phyloP scores from a whole-genome alignment of 148 eudicot species.

The Pouteria glomerata region DNA sequence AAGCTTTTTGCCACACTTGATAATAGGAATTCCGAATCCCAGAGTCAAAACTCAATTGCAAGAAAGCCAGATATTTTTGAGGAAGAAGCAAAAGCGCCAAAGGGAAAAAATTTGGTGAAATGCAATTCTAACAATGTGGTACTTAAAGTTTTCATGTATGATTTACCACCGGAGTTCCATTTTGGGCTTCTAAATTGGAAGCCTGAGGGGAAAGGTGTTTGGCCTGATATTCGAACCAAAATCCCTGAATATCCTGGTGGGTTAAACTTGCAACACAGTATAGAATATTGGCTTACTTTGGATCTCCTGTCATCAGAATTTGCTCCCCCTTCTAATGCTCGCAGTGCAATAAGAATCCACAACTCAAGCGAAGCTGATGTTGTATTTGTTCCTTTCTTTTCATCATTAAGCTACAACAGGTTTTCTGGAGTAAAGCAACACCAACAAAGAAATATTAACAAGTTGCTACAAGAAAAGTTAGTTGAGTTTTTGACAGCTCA shows the following conservation, averaged over 20 bases:
- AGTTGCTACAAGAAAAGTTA: slow-evolving; percentile 60
- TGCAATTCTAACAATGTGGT: slow-evolving; percentile 19
- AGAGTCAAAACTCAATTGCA: neutral
- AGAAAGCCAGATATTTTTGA: neutral
- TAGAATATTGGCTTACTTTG: slow-evolving; percentile 94
- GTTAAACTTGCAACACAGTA: slow-evolving; percentile 87
- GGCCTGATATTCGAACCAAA: slow-evolving; percentile 70
- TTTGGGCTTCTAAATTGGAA: slow-evolving; percentile 76
- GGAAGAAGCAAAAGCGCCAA: slow-evolving; percentile 4
- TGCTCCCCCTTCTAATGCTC: slow-evolving; percentile 29
- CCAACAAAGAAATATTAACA: slow-evolving; percentile 44
- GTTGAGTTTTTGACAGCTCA: slow-evolving; percentile 58
- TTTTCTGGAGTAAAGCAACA: slow-evolving; percentile 46
- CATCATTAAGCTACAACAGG: slow-evolving; percentile 77
- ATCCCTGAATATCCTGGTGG: slow-evolving; percentile 91
- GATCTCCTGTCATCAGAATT: slow-evolving; percentile 80
- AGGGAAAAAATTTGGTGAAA: slow-evolving; percentile 8
- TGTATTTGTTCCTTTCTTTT: slow-evolving; percentile 88
- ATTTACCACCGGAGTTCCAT: slow-evolving; percentile 86
- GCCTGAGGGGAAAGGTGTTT: slow-evolving; percentile 42
- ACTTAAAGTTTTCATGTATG: slow-evolving; percentile 90
- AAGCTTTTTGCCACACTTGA: slow-evolving; percentile 18
- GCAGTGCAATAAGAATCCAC: slow-evolving; percentile 60
- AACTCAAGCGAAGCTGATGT: slow-evolving; percentile 93
- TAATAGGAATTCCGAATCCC: slow-evolving; percentile 10